Percentiles rank a stretch among this genome's conserved stretches.
phyloP scores from a whole-genome alignment of 352 stramenopile genomes.

The Phytophthora boehmeriae region DNA sequence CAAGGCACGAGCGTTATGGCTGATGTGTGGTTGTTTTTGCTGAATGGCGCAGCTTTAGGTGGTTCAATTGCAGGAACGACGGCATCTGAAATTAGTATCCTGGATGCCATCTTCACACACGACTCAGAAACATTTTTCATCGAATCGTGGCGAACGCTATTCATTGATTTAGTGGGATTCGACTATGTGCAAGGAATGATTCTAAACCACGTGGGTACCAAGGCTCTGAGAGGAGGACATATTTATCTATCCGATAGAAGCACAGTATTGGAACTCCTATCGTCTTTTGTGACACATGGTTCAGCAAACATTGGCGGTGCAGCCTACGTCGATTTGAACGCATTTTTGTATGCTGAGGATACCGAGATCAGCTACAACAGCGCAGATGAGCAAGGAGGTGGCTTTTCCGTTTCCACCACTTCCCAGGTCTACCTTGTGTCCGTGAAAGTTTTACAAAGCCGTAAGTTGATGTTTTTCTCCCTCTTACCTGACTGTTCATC shows the following conservation, averaged over 20 bases:
- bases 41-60: conserved; percentile 37
- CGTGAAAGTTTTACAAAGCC: conserved; percentile 38
- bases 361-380: conserved; percentile 45
- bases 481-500: conserved; percentile 3
- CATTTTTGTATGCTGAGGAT: conserved; percentile 24
- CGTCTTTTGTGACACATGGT: conserved; percentile 39
- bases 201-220: conserved; percentile 7
- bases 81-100: conserved; percentile 23
- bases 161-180: conserved; percentile 19
- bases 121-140: conserved; percentile 24
- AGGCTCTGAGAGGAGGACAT: conserved; percentile 33
- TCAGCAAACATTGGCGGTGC: conserved; percentile 54
- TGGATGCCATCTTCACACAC: conserved; percentile 24
- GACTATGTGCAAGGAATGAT: conserved; percentile 20
- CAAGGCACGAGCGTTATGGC: conserved; percentile 5
- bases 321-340: conserved; percentile 34
- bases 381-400: conserved; percentile 51
- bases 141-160: conserved; percentile 22
- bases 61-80: conserved; percentile 31
- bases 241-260: conserved; percentile 37
- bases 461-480: conserved; percentile 25
- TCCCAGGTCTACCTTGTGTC: conserved; percentile 31
- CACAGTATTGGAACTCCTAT: conserved; percentile 23
- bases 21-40: conserved; percentile 38
- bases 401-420: conserved; percentile 42